phyloP scores from a whole-genome alignment of 306 rosid species.

The Parietaria judaica region DNA sequence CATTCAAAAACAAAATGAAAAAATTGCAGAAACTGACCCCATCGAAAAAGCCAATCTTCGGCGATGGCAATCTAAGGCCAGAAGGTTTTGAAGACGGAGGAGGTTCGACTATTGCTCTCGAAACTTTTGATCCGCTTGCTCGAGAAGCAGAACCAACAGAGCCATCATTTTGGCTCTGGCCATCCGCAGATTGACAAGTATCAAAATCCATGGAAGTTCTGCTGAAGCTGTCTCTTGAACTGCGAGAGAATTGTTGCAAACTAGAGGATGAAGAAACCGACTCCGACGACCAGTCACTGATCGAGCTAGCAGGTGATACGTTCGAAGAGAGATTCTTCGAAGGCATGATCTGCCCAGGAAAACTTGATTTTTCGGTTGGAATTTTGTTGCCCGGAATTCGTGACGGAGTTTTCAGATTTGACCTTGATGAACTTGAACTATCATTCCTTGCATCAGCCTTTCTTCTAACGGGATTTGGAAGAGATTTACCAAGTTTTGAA shows the following conservation, averaged over 20 bases:
- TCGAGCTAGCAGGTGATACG: slow-evolving; percentile 75
- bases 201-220: slow-evolving; percentile 35
- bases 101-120: slow-evolving; percentile 23
- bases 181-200: slow-evolving; percentile 24
- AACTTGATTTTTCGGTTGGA: slow-evolving; percentile 35
- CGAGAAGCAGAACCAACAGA: slow-evolving; percentile 35
- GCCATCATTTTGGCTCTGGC: slow-evolving; percentile 20
- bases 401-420: slow-evolving; percentile 40
- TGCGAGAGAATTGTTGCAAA: slow-evolving; percentile 31
- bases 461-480: slow-evolving; percentile 34
- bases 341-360: slow-evolving; percentile 37
- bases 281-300: slow-evolving; percentile 88
- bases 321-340: slow-evolving; percentile 45
- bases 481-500: slow-evolving; percentile 33
- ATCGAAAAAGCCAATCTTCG: slow-evolving; percentile 90
- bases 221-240: slow-evolving; percentile 63
- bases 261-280: slow-evolving; percentile 51
- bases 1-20: slow-evolving; percentile 10
- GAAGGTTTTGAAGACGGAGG: slow-evolving; percentile 57
- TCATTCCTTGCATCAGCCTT: slow-evolving; percentile 28
- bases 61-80: slow-evolving; percentile 80
- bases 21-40: slow-evolving; percentile 53
- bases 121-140: slow-evolving; percentile 25
- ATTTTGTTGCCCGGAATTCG: slow-evolving; percentile 33
- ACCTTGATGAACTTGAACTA: slow-evolving; percentile 38